Conservation (phyloP, 2,329 filamentous ascomycete species). For the Diaporthe aspalathi region DNA sequence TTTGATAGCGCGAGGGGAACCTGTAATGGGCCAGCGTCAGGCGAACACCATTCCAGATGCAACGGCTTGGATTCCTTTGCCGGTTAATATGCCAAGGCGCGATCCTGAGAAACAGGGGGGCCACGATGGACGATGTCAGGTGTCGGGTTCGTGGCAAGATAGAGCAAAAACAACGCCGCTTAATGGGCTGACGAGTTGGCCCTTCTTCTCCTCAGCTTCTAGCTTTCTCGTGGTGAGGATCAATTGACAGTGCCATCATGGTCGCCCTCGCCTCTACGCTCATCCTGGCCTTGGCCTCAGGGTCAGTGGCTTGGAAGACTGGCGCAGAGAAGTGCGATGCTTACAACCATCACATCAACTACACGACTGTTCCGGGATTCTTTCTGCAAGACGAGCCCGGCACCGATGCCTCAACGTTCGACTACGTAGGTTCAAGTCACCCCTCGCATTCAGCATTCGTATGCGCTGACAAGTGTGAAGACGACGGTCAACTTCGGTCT, state of each 20-base stretch:
- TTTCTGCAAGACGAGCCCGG: background rate
- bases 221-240: background rate
- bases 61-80: constrained; percentile 9
- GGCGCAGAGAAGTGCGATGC: constrained; percentile 10
- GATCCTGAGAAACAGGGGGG: background rate
- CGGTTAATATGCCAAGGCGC: constrained; percentile 19
- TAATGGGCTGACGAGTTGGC: background rate
- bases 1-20: background rate
- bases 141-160: background rate
- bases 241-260: background rate
- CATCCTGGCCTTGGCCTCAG: constrained; percentile 21
- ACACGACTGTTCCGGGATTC: constrained; percentile 51
- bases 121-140: background rate
- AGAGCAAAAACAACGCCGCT: background rate
- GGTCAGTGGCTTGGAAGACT: constrained; percentile 26
- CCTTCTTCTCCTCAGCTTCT: fast-evolving
- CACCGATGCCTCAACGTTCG: constrained; percentile 59
- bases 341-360: constrained; percentile 59
- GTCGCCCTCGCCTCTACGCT: background rate
- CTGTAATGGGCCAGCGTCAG: background rate
- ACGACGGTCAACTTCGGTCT: constrained; percentile 73
- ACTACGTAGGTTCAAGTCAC: constrained; percentile 64
- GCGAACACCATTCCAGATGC: constrained; percentile 2
- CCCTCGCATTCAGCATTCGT: background rate
- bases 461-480: constrained; percentile 49